These are phyloP conservation scores for Neonothopanus nambi DNA, from an alignment of 1,284 basidiomycete genomes.

Conservation along the genomic window DNA sequence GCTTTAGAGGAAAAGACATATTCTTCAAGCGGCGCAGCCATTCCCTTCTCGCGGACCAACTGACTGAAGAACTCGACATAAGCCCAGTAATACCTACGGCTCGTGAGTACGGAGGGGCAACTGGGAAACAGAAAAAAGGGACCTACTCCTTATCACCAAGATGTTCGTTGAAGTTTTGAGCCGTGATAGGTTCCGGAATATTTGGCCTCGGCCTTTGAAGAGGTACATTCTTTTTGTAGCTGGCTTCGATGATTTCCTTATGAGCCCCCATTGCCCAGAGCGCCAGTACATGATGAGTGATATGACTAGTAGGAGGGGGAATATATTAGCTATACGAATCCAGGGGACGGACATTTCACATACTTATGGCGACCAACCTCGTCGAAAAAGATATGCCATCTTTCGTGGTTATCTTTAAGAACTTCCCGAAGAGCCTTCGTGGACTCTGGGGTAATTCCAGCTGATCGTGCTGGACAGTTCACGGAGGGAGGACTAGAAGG, in stretches of 20 bases:
- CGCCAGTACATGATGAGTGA: conserved; percentile 52
- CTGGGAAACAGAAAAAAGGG: conserved; percentile 16
- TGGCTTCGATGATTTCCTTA: conserved; percentile 38
- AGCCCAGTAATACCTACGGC: conserved; percentile 52
- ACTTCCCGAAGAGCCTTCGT: conserved; percentile 33
- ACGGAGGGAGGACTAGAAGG: conserved; percentile 20
- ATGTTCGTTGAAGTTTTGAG: conserved; percentile 47
- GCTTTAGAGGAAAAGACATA: conserved; percentile 56
- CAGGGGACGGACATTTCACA: conserved; percentile 5
- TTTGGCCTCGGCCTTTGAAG: conserved; percentile 40
- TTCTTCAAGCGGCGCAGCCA: conserved; percentile 46
- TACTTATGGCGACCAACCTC: conserved; percentile 46
- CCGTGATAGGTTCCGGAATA: conserved; percentile 43
- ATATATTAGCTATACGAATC: background rate
- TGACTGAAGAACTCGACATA: conserved; percentile 60
- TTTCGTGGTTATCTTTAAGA: conserved; percentile 42
- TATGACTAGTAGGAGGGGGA: conserved; percentile 37
- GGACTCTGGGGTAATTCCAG: conserved; percentile 33
- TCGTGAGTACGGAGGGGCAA: background rate
- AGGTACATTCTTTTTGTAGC: conserved; percentile 40
- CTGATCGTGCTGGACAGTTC: conserved; percentile 23
- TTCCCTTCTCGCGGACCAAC: conserved; percentile 44
- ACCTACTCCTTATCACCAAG: conserved; percentile 49
- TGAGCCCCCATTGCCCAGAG: conserved; percentile 51
- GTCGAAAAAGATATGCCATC: conserved; percentile 48